Percentiles rank a stretch among this genome's conserved stretches.
phyloP scores from a whole-genome alignment of 495 filamentous ascomycete species.

The Saxispiralis lemnorum region DNA sequence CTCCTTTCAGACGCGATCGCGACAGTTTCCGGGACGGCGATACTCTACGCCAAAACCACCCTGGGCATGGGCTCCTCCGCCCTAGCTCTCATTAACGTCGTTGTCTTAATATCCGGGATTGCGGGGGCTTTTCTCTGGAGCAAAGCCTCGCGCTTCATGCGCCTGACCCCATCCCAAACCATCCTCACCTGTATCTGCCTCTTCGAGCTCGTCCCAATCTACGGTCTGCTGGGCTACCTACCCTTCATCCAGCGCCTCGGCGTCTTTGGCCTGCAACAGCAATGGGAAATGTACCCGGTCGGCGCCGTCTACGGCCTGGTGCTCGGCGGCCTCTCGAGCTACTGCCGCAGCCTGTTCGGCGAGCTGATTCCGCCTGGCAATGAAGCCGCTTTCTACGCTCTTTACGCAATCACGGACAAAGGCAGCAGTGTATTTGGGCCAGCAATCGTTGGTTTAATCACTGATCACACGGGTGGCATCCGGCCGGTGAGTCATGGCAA shows the following conservation, averaged over 20 bases:
- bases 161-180: constrained; percentile 59
- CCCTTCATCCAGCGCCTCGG: constrained; percentile 61
- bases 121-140: constrained; percentile 83
- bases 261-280: constrained; percentile 67
- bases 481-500: constrained; percentile 35
- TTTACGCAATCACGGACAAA: constrained; percentile 96
- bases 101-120: constrained; percentile 66
- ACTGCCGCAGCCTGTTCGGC: constrained; percentile 82
- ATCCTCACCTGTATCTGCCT: constrained; percentile 77
- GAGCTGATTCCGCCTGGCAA: constrained; percentile 85
- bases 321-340: constrained; percentile 78
- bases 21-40: constrained; percentile 84
- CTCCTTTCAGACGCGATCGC: constrained; percentile 85
- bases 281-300: constrained; percentile 93
- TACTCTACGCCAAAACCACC: constrained; percentile 88
- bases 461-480: constrained; percentile 77
- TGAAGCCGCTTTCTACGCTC: constrained; percentile 88
- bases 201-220: constrained; percentile 83
- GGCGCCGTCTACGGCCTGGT: constrained; percentile 85
- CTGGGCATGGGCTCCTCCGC: constrained; percentile 75
- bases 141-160: constrained; percentile 45
- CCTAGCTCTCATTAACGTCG: constrained; percentile 84
- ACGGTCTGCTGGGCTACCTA: constrained; percentile 78
- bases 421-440: constrained; percentile 89
- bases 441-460: constrained; percentile 80